Evolutionary conservation across 2,329 filamentous ascomycete species (phyloP).

Genomic region (Cladosporium sp.): DNA sequence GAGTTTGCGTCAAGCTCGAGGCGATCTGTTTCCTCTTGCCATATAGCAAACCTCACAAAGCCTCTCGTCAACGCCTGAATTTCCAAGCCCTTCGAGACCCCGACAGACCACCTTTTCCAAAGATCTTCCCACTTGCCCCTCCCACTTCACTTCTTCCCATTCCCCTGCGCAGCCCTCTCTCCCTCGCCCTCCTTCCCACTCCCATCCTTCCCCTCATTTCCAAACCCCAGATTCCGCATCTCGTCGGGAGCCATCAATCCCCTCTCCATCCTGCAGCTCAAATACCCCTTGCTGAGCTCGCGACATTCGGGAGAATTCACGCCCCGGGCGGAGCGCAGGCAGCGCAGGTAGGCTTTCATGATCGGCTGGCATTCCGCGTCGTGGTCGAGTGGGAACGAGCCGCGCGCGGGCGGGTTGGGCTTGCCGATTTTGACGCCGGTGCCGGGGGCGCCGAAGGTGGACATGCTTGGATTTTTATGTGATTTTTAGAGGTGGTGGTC

Average conservation of each 20-base stretch:
- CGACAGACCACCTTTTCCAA: too few relatives aligned
- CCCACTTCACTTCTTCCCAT: too few relatives aligned
- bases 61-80: too few relatives aligned
- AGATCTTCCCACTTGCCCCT: too few relatives aligned
- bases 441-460: slow-evolving; percentile 65
- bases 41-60: too few relatives aligned
- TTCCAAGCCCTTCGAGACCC: too few relatives aligned
- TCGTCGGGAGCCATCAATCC: slow-evolving; percentile 96
- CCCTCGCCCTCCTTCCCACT: too few relatives aligned
- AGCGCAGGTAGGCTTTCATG: slow-evolving; percentile 80
- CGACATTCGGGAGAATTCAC: slow-evolving; percentile 85
- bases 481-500: too few relatives aligned
- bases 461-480: slow-evolving; percentile 25
- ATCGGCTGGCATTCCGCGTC: slow-evolving; percentile 92
- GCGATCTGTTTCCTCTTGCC: too few relatives aligned
- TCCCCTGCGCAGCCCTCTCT: too few relatives aligned
- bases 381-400: slow-evolving; percentile 94
- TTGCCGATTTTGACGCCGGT: slow-evolving; percentile 60
- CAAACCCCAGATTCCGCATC: slow-evolving; percentile 88
- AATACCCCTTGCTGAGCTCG: slow-evolving; percentile 78
- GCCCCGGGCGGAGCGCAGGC: slow-evolving; percentile 78
- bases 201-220: slow-evolving; percentile 42
- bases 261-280: slow-evolving; percentile 89
- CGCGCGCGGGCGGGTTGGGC: slow-evolving; percentile 79
- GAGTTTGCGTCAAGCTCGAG: too few relatives aligned